A percentile compares a stretch with the other conserved stretches of the same genome.
Evolutionary conservation across 768 basidiomycete genomes (phyloP).

Genomic region (Favolaschia claudopus): DNA sequence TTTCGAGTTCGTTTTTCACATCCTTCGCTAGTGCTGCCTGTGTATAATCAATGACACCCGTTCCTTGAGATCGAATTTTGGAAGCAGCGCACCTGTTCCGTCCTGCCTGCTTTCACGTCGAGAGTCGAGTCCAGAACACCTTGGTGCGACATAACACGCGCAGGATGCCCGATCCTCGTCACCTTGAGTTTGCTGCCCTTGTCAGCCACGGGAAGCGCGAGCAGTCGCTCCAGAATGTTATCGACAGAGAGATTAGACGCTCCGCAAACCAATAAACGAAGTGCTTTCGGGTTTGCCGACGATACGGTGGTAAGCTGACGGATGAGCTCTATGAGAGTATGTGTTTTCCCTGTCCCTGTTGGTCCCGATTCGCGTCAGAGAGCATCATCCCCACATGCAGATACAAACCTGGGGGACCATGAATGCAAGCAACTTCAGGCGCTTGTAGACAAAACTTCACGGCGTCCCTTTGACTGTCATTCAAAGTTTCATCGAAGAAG

Average conservation of each 20-base stretch:
- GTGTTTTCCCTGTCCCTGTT: constrained; percentile 91
- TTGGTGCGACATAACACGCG: constrained; percentile 82
- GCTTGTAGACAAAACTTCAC: constrained; percentile 84
- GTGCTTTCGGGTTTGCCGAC: constrained; percentile 55
- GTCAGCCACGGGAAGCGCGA: constrained; percentile 61
- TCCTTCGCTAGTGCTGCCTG: constrained; percentile 87
- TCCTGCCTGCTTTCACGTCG: constrained; percentile 75
- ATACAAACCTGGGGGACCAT: constrained; percentile 89
- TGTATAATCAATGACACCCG: neutral
- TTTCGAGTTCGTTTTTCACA: constrained; percentile 86
- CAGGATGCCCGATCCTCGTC: constrained; percentile 95
- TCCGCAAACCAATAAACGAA: constrained; percentile 85
- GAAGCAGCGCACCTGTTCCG: constrained; percentile 62
- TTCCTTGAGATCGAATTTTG: neutral
- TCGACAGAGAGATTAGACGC: constrained; percentile 96
- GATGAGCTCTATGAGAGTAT: constrained; percentile 93
- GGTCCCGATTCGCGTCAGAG: neutral
- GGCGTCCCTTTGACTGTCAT: constrained; percentile 85
- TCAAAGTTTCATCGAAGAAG: constrained; percentile 82
- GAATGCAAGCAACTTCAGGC: constrained; percentile 88
- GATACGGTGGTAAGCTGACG: constrained; percentile 73
- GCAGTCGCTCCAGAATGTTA: constrained; percentile 89
- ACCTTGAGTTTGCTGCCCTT: constrained; percentile 64
- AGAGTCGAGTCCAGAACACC: constrained; percentile 72
- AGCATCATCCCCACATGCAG: no score